Evolutionary conservation across 306 rosid genomes (phyloP), one percentile per base, ranked within the genome.

Genomic region (Rubus idaeus): DNA sequence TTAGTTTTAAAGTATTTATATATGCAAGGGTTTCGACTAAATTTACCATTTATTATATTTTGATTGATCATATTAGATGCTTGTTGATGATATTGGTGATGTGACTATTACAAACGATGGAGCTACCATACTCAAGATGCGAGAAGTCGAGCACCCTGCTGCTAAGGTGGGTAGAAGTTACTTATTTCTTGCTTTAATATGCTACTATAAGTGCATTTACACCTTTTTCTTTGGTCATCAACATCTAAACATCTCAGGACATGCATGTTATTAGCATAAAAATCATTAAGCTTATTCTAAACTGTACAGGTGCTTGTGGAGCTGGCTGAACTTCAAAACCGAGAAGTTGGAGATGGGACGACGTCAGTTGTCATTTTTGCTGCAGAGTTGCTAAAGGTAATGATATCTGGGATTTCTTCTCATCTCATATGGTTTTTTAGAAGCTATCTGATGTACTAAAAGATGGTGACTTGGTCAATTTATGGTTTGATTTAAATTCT

Each of bases 101-200:
- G 98, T 92, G 74, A 96, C 99, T 2, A 92, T 96, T 58, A 92
- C 99, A 13, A 96, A 96, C 64, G 99, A 96, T 67, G 98, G 98
- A 51, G 98, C 99, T 30, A 96, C 99, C 18, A 92, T 96, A 61
- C 98, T 96, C 75, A 96, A 85, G 87, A 92, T 96, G 97, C 80
- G 92, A 79, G 98, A 96, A 86, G 98, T 96, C 3, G 99, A 96
- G 86, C 99, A 96, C 70, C 98, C 99, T 41, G 98, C 99, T 67
- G 99, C 99, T 5, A 96, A 96, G 97, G 99, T 88, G 81, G 51
- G 74, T 11, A n/a, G 40, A 63, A 45, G 21, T 58, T 7, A 3
- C 63, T 50, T 26, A 20, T 45, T 74, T 23, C 45, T 46, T 64
- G 68, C 45, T 66, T 6, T 37, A 58, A 52, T 73, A 35, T 14